Evolutionary conservation across 179 eudicot genomes (phyloP).

Genomic region (Vitellaria paradoxa): DNA sequence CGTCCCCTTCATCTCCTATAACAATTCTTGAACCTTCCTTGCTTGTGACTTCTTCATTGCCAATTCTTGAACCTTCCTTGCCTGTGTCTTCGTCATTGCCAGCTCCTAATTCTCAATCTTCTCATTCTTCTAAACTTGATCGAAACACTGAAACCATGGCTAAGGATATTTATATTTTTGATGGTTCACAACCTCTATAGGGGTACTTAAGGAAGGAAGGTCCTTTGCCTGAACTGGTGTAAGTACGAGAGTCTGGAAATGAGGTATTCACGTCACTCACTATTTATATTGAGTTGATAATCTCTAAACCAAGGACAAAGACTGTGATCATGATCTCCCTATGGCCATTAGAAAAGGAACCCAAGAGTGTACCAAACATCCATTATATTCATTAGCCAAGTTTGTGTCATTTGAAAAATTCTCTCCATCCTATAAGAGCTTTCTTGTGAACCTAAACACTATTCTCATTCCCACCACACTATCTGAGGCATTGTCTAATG

Average conservation of each 20-base stretch:
- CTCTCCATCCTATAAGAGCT: not conserved
- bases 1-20: no score
- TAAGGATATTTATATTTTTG: not conserved
- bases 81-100: no score
- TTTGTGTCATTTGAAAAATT: not conserved
- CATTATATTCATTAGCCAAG: not conserved
- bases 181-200: no score
- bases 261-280: not conserved
- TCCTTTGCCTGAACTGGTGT: not conserved
- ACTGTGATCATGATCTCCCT: not conserved
- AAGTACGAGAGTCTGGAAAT: not conserved
- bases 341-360: constrained; percentile 3
- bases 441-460: not conserved
- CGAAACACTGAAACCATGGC: not conserved
- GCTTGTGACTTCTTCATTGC: no score
- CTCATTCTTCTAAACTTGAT: not conserved
- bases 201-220: not conserved
- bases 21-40: no score
- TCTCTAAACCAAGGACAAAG: no score
- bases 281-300: not conserved
- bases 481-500: not conserved
- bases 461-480: not conserved
- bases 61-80: no score
- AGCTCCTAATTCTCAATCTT: not conserved
- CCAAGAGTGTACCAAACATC: not conserved